A percentile compares a stretch with the other conserved stretches of the same genome.
Evolutionary conservation across 2,329 filamentous ascomycete species (phyloP).

Genomic region (Byssoonygena ceratinophila): DNA sequence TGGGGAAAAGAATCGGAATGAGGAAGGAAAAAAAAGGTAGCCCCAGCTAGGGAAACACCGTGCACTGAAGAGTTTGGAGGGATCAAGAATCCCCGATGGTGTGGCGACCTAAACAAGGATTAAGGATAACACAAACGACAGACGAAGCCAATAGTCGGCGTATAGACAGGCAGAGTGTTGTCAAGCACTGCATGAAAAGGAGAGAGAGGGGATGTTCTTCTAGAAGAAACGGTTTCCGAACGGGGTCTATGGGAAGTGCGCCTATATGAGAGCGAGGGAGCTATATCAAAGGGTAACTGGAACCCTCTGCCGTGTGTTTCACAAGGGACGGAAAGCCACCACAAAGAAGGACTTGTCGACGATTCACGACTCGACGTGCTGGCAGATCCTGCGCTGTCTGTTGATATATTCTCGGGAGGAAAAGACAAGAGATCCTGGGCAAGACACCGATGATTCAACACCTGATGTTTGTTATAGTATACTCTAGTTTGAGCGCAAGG

Average conservation of each 20-base stretch:
- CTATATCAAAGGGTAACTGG: neutral
- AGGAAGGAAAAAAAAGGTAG: neutral
- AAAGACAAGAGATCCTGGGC: too few relatives aligned
- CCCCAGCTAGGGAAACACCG: too few relatives aligned
- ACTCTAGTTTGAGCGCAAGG: neutral
- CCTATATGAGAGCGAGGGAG: neutral
- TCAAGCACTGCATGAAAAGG: neutral
- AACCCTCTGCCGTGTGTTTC: slow-evolving; percentile 1
- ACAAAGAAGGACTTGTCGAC: too few relatives aligned
- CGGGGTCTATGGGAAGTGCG: neutral
- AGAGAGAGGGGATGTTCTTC: neutral
- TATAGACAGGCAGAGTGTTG: neutral
- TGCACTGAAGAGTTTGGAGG: neutral
- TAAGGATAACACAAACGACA: neutral
- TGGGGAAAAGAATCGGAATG: neutral
- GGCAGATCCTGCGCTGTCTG: too few relatives aligned
- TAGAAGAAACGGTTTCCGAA: neutral
- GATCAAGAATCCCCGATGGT: slow-evolving; percentile 4
- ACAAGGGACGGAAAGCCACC: neutral
- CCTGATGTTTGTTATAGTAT: too few relatives aligned
- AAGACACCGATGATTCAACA: too few relatives aligned
- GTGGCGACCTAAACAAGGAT: slow-evolving; percentile 9
- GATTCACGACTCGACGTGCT: too few relatives aligned
- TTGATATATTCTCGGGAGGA: too few relatives aligned
- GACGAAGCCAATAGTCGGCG: neutral